These are phyloP conservation scores for Colletotrichum viniferum DNA, from an alignment of 2,329 filamentous ascomycete species.

Conservation along the genomic window DNA sequence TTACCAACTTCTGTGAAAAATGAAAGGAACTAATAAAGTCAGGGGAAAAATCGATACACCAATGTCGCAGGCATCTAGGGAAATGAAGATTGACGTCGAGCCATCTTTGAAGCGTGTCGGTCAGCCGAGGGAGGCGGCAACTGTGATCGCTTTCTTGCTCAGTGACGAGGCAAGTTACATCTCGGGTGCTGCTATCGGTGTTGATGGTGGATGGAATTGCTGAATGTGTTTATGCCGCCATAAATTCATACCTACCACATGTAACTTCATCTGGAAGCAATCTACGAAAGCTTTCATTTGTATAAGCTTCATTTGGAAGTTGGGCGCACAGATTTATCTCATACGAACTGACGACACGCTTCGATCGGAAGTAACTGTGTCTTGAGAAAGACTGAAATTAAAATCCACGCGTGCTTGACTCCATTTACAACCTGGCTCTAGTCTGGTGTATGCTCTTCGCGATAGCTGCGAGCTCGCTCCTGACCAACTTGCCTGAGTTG, in stretches of 20 bases:
- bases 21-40: background rate
- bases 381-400: background rate
- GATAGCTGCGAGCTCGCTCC: background rate
- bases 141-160: conserved; percentile 22
- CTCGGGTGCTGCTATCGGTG: background rate
- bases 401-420: background rate
- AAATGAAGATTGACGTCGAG: conserved; percentile 18
- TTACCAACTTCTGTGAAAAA: too few species aligned
- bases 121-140: conserved; percentile 32
- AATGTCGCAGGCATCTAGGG: conserved; percentile 25
- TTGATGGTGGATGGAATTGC: background rate
- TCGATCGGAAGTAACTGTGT: background rate
- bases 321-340: background rate
- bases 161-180: background rate
- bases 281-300: background rate
- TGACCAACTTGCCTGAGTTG: background rate
- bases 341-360: background rate
- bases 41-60: conserved; percentile 34
- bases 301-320: background rate
- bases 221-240: background rate
- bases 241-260: background rate
- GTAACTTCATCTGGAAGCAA: background rate
- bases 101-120: conserved; percentile 27
- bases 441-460: background rate
- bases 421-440: background rate